Conservation (phyloP, 495 filamentous ascomycete species). For the Penicillium riverlandense region DNA sequence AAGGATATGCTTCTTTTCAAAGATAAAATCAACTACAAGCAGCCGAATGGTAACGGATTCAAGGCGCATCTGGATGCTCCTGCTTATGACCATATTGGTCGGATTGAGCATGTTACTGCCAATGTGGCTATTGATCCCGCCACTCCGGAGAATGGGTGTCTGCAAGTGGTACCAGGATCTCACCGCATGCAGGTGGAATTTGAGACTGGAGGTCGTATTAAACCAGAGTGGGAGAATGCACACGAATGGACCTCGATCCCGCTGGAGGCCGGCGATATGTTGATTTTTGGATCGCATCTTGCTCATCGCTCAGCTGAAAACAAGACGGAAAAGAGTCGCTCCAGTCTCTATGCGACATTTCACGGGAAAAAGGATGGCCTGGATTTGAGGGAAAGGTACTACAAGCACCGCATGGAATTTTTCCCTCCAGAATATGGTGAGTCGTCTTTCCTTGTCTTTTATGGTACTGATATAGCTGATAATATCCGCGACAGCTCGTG, state of each 20-base stretch:
- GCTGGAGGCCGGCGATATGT: constrained; percentile 27
- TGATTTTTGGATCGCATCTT: constrained; percentile 36
- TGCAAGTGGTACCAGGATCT: constrained; percentile 34
- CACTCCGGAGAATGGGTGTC: constrained; percentile 31
- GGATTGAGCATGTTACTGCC: constrained; percentile 36
- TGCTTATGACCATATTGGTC: constrained; percentile 37
- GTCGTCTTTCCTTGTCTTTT: background rate
- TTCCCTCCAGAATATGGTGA: constrained; percentile 33
- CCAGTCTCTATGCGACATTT: constrained; percentile 39
- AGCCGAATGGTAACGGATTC: constrained; percentile 31
- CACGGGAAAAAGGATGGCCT: constrained; percentile 27
- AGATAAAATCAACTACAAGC: constrained; percentile 39
- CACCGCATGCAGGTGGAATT: constrained; percentile 32
- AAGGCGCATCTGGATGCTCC: constrained; percentile 35
- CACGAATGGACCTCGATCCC: constrained; percentile 33
- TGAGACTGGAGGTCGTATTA: constrained; percentile 23
- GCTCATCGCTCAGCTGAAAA: constrained; percentile 33
- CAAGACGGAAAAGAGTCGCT: constrained; percentile 22
- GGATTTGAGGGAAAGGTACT: constrained; percentile 30
- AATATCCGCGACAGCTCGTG: constrained; percentile 15
- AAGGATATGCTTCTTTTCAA: constrained; percentile 40
- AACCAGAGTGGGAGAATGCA: constrained; percentile 22
- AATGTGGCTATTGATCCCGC: constrained; percentile 34
- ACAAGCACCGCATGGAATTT: constrained; percentile 30
- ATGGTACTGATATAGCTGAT: background rate